Conservation (phyloP, 2,329 filamentous ascomycete species). For the Aspergillus cejpii region DNA sequence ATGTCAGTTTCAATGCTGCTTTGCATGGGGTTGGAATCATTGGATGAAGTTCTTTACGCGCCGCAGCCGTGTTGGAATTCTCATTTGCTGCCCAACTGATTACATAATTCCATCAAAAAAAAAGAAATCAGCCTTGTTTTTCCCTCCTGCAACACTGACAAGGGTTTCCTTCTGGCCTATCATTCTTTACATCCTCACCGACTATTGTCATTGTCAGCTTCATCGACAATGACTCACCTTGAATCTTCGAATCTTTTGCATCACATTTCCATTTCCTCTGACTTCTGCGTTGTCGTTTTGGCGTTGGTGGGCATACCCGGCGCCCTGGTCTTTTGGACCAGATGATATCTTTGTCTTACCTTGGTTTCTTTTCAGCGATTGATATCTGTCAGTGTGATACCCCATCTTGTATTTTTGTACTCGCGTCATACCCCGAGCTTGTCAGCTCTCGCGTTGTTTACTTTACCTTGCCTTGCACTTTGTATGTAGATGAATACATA, state of each 20-base stretch:
- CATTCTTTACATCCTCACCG: conserved; percentile 13
- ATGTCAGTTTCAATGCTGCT: no score
- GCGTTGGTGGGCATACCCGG: conserved; percentile 7
- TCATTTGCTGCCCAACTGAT: conserved; percentile 9
- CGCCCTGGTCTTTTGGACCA: neutral
- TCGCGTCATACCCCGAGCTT: conserved; percentile 20
- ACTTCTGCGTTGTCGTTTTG: conserved; percentile 14
- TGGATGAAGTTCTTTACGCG: neutral
- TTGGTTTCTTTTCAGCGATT: conserved; percentile 7
- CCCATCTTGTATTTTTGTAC: conserved; percentile 17
- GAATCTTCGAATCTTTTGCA: conserved; percentile 2
- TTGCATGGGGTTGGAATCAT: no score
- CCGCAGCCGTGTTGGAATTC: neutral
- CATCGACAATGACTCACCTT: conserved; percentile 2
- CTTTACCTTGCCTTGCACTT: no score
- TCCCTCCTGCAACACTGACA: conserved; percentile 11
- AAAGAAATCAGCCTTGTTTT: no score
- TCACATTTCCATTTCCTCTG: conserved; percentile 8
- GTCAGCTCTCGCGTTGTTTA: conserved; percentile 15
- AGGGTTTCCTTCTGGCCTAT: conserved; percentile 12
- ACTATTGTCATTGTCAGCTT: conserved; percentile 10
- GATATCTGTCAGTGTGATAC: conserved; percentile 14
- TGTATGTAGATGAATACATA: conserved; percentile 4
- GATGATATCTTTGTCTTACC: conserved; percentile 8
- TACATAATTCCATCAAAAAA: no score